These are phyloP conservation scores for Fraxinus floribunda DNA, from an alignment of 305 asterid species.

Conservation along the genomic window DNA sequence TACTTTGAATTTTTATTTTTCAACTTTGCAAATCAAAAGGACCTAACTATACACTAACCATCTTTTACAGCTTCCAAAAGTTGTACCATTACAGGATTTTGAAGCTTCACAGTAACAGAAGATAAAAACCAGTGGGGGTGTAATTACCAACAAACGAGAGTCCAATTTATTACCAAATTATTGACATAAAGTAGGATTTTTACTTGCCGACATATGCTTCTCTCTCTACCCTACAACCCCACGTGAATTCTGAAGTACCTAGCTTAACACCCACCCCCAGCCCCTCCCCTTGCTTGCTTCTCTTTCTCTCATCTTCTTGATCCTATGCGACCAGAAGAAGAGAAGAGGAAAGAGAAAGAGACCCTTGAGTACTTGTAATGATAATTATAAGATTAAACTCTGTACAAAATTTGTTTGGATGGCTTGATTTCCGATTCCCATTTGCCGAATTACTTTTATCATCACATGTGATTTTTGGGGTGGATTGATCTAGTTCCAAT, in stretches of 20 bases:
- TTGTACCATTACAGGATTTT: conserved; percentile 26
- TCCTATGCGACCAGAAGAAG: conserved; percentile 3
- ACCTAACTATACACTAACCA: not conserved
- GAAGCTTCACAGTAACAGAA: not conserved
- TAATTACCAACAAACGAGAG: not conserved
- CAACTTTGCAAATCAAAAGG: too few species aligned
- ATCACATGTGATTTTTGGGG: not conserved
- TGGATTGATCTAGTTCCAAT: conserved; percentile 48
- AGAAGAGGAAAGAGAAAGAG: not conserved
- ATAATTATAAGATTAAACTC: conserved; percentile 11
- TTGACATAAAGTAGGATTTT: conserved; percentile 18
- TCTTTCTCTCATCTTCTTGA: conserved; percentile 22
- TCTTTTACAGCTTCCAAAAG: conserved; percentile 15
- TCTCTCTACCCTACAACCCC: conserved; percentile 28
- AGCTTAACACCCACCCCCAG: conserved; percentile 15
- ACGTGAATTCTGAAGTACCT: conserved; percentile 38
- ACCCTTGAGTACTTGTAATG: not conserved
- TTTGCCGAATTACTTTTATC: not conserved
- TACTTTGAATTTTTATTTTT: too few species aligned
- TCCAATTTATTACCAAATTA: conserved; percentile 25
- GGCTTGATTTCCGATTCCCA: not conserved
- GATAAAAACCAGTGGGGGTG: not conserved
- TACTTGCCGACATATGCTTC: conserved; percentile 33
- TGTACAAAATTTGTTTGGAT: conserved; percentile 26
- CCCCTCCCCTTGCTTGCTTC: not conserved